phyloP scores from a whole-genome alignment of 2,329 filamentous ascomycete genomes.

The Penicillium concentricum region DNA sequence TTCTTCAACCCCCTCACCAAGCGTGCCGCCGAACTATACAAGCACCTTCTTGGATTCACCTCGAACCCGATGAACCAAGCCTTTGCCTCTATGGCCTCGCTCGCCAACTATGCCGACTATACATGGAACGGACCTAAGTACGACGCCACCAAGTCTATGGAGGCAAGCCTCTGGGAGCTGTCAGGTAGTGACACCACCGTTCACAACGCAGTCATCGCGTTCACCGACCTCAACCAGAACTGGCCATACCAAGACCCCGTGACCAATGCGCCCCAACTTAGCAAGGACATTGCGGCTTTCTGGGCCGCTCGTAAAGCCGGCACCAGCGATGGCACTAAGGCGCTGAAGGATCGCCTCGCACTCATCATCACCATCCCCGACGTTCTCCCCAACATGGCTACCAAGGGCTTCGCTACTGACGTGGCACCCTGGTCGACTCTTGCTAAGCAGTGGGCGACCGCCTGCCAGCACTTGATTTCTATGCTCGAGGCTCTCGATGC shows the following conservation, averaged over 20 bases:
- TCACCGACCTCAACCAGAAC: background rate
- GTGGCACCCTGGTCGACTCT: background rate
- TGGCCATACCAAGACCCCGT: background rate
- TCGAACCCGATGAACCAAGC: slow-evolving; percentile 23
- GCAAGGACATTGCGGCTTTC: background rate
- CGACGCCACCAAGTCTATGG: background rate
- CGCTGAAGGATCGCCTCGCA: background rate
- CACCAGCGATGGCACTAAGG: background rate
- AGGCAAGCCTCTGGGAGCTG: background rate
- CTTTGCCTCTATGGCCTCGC: background rate
- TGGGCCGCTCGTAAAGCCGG: background rate
- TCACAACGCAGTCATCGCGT: background rate
- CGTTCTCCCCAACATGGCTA: background rate
- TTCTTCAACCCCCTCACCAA: slow-evolving; percentile 26
- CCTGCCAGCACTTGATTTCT: background rate
- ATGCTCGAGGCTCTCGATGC: background rate
- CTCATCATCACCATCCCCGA: background rate
- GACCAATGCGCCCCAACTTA: background rate
- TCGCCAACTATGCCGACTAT: background rate
- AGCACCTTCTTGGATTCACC: slow-evolving; percentile 23
- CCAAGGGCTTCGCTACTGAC: background rate
- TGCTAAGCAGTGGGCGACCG: background rate
- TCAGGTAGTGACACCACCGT: background rate
- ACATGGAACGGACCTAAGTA: background rate
- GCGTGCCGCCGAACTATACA: slow-evolving; percentile 18